A percentile compares a stretch with the other conserved stretches of the same genome.
Evolutionary conservation across 2,329 filamentous ascomycete genomes (phyloP).

Genomic region (Beauveria asiatica): DNA sequence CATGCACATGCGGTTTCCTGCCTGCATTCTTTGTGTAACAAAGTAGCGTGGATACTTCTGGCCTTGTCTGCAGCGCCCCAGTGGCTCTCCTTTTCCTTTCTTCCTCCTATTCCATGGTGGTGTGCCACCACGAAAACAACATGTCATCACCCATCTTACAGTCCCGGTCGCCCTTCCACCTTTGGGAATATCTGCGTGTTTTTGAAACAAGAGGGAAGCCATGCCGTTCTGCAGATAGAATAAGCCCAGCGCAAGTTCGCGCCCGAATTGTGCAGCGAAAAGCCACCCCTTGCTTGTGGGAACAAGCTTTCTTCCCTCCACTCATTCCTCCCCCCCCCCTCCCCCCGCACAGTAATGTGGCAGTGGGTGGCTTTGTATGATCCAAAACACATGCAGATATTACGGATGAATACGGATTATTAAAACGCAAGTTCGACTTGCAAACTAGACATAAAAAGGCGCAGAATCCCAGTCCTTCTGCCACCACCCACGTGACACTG

Average conservation of each 20-base stretch:
- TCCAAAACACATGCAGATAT: too few species aligned
- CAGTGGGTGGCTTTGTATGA: background rate
- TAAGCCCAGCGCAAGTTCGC: constrained; percentile 8
- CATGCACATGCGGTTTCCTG: background rate
- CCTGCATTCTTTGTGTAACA: too few species aligned
- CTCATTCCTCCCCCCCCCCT: too few species aligned
- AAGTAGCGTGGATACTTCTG: too few species aligned
- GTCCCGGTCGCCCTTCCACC: background rate
- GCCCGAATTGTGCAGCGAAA: background rate
- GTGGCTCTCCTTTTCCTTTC: too few species aligned
- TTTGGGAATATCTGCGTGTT: background rate
- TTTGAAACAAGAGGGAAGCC: background rate
- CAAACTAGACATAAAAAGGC: background rate
- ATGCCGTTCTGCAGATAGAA: background rate
- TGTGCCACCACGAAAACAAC: background rate
- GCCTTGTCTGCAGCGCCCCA: too few species aligned
- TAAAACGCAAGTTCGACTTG: background rate
- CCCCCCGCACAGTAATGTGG: background rate
- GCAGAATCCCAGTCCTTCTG: background rate
- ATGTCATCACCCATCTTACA: background rate
- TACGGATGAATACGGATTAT: too few species aligned
- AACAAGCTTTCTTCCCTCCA: background rate
- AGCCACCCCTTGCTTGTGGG: background rate
- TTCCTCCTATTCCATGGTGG: background rate
- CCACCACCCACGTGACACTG: background rate